Conservation (phyloP, 2,329 filamentous ascomycete genomes). For the Hyphodiscus sp. region DNA sequence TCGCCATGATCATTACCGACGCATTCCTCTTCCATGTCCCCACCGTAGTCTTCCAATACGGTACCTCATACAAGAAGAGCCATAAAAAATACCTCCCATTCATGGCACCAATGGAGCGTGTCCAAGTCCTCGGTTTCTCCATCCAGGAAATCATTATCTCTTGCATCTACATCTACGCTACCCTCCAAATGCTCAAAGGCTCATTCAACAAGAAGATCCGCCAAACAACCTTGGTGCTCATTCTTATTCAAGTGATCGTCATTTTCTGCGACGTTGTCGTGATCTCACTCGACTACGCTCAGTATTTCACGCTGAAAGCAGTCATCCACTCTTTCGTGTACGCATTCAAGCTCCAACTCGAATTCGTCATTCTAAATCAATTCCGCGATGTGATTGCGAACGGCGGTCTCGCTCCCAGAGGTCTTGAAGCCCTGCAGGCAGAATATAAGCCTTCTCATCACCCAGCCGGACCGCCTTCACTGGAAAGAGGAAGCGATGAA, state of each 20-base stretch:
- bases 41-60: slow-evolving; percentile 39
- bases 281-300: slow-evolving; percentile 30
- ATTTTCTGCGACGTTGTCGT: slow-evolving; percentile 38
- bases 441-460: background rate
- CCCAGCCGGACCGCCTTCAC: background rate
- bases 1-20: slow-evolving; percentile 39
- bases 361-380: slow-evolving; percentile 39
- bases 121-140: slow-evolving; percentile 43
- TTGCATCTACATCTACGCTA: slow-evolving; percentile 34
- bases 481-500: background rate
- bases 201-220: slow-evolving; percentile 12
- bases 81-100: background rate
- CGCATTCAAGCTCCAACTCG: slow-evolving; percentile 38
- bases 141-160: slow-evolving; percentile 41
- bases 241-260: slow-evolving; percentile 39
- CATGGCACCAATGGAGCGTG: slow-evolving; percentile 34
- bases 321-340: slow-evolving; percentile 34
- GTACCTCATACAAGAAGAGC: slow-evolving; percentile 17
- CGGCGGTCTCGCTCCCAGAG: background rate
- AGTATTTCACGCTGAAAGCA: slow-evolving; percentile 31
- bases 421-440: background rate
- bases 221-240: slow-evolving; percentile 35
- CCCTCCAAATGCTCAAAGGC: background rate
- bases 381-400: background rate
- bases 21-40: slow-evolving; percentile 40